Percentiles rank a stretch among this genome's conserved stretches.
Evolutionary conservation across 495 filamentous ascomycete genomes (phyloP).

Genomic region (Annulohypoxylon maeteangense): DNA sequence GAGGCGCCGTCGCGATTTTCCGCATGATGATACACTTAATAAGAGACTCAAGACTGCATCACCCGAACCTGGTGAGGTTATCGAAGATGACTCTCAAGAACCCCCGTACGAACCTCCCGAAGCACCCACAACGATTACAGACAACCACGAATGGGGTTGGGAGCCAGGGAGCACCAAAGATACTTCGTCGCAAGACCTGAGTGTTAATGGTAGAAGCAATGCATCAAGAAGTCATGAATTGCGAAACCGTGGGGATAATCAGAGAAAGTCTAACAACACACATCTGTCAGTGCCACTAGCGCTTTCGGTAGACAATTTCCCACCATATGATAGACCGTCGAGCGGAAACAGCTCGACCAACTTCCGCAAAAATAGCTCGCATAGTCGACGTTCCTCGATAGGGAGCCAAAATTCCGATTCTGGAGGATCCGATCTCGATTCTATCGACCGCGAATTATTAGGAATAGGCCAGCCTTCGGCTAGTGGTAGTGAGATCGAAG

Average conservation of each 20-base stretch:
- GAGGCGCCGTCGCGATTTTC: slow-evolving; percentile 20
- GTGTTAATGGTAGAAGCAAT: neutral
- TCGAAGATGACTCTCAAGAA: slow-evolving; percentile 34
- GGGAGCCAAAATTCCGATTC: slow-evolving; percentile 27
- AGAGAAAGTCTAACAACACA: neutral
- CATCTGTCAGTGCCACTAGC: slow-evolving; percentile 3
- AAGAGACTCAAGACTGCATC: slow-evolving; percentile 33
- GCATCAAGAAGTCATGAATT: neutral
- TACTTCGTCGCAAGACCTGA: neutral
- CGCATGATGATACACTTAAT: slow-evolving; percentile 20
- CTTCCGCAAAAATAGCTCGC: slow-evolving; percentile 22
- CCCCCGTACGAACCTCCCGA: slow-evolving; percentile 27
- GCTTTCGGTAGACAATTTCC: neutral
- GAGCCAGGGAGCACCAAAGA: neutral
- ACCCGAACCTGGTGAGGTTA: slow-evolving; percentile 47
- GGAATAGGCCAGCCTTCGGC: slow-evolving; percentile 31
- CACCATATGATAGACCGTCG: slow-evolving; percentile 19
- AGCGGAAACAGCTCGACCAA: slow-evolving; percentile 30
- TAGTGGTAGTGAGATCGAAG: slow-evolving; percentile 27
- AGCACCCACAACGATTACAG: neutral
- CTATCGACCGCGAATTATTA: slow-evolving; percentile 41
- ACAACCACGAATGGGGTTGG: neutral
- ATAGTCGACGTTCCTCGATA: slow-evolving; percentile 42
- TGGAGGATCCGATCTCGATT: slow-evolving; percentile 39
- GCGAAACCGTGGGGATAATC: neutral